Percentiles rank a stretch among this genome's conserved stretches.
These are phyloP conservation scores for Myriosclerotinia duriaeana DNA, from an alignment of 2,329 filamentous ascomycete genomes.

Conservation along the genomic window DNA sequence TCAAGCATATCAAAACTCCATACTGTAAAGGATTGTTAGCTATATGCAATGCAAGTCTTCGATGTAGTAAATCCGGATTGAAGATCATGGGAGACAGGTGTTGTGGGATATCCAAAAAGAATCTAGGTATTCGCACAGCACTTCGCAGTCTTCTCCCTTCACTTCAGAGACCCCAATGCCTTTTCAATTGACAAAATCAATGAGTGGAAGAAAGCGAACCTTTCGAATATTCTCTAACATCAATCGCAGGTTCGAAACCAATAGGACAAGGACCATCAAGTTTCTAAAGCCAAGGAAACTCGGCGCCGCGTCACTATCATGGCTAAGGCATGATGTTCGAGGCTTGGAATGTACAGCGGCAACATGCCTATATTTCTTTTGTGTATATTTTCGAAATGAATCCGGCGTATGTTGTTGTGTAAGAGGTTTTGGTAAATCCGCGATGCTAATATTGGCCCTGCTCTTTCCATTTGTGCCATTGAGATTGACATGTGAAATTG, in stretches of 20 bases:
- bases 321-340: conserved; percentile 78
- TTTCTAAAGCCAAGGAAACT: conserved; percentile 95
- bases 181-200: conserved; percentile 2
- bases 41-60: neutral
- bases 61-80: neutral
- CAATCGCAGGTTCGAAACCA: conserved; percentile 88
- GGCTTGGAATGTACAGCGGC: conserved; percentile 76
- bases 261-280: conserved; percentile 88
- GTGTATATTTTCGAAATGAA: conserved; percentile 35
- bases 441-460: conserved; percentile 19
- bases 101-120: neutral
- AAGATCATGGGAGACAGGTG: neutral
- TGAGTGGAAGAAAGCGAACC: conserved; percentile 2
- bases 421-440: conserved; percentile 34
- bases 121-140: neutral
- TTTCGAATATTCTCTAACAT: conserved; percentile 76
- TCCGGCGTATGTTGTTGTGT: conserved; percentile 26
- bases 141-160: neutral
- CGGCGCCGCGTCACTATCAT: conserved; percentile 70
- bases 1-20: conserved; percentile 88
- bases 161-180: neutral
- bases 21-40: conserved; percentile 53
- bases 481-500: conserved; percentile 33
- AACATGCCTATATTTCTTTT: conserved; percentile 84
- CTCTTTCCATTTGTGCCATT: conserved; percentile 20